phyloP scores from a whole-genome alignment of 805 yeast species.

The Tetrapisispora iriomotensis region DNA sequence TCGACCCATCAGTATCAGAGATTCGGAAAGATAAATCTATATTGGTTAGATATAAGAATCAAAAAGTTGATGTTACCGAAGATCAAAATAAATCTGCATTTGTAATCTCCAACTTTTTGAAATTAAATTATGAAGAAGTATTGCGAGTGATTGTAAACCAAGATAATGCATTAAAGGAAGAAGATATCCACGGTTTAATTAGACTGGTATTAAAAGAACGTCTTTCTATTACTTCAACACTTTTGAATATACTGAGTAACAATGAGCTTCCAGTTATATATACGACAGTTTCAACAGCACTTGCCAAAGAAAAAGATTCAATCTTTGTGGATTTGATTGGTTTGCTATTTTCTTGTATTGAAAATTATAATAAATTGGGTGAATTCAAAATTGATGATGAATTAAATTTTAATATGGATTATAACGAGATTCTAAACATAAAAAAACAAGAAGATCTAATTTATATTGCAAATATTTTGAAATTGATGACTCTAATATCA shows the following conservation, averaged over 20 bases:
- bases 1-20: neutral
- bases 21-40: slow-evolving; percentile 10
- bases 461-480: slow-evolving; percentile 28
- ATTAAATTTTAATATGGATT: neutral
- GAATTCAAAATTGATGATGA: neutral
- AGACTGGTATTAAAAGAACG: slow-evolving; percentile 42
- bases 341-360: neutral
- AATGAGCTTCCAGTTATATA: slow-evolving; percentile 16
- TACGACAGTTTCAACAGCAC: slow-evolving; percentile 13
- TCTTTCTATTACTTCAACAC: slow-evolving; percentile 36
- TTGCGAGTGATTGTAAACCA: slow-evolving; percentile 34
- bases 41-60: slow-evolving; percentile 34
- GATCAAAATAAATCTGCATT: slow-evolving; percentile 33
- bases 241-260: slow-evolving; percentile 24
- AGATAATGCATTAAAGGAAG: slow-evolving; percentile 26
- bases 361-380: neutral
- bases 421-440: slow-evolving; percentile 10
- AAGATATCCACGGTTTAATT: slow-evolving; percentile 8
- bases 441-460: slow-evolving; percentile 28
- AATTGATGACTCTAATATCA: slow-evolving; percentile 32
- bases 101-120: slow-evolving; percentile 32
- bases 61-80: slow-evolving; percentile 25
- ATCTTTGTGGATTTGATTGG: neutral
- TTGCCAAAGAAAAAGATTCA: slow-evolving; percentile 11
- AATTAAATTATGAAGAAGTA: slow-evolving; percentile 36